Evolutionary conservation across 2,329 filamentous ascomycete genomes (phyloP), one percentile per base, ranked within the genome.

Genomic region (Fusarium miscanthi): DNA sequence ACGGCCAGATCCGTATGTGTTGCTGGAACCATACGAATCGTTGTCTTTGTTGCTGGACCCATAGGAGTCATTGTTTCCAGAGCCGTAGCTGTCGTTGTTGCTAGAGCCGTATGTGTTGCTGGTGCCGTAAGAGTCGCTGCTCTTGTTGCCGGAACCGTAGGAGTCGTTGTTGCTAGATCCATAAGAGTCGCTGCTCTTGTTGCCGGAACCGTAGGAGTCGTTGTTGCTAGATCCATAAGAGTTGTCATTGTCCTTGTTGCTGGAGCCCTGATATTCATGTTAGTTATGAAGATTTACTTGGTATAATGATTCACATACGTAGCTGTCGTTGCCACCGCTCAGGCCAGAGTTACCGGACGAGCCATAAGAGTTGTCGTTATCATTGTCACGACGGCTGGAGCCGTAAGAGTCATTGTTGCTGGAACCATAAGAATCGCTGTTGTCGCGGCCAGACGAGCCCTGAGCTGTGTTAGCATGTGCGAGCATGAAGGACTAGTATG

Each of bases 91-190:
- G n/a, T 67, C 51, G 11, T 68, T 35, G 16, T 63, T 63, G 38
- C 52, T 49, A 23, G 66, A 66, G 63, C 66, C 56, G 52, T 70
- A 16, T 51, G 46, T 63, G 30, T 66, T 70, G 67, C 38, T 69
- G 27, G 45, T 31, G 7, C 45, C 45, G 21, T 48, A 48, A 17
- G 45, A 66, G 42, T 64, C 41, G 9, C 48, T 41, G 38, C 16
- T 19, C 21, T 49, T 49, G 46, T 49, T 49, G 16, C 46, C 16
- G 8, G 46, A 49, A 13, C 46, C 46, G 30, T 51, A 51, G 14
- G 30, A 33, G 37, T 69, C 66, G 8, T 11, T 68, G 42, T 25
- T 40, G 17, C 64, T 40, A 25, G 63, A 60, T 9, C 61, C 46
- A 30, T 40, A 64, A 13, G 38, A 61, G 31, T 61, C 38, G 19